phyloP scores from a whole-genome alignment of 345 rosid species.

The Aegle marmelos region DNA sequence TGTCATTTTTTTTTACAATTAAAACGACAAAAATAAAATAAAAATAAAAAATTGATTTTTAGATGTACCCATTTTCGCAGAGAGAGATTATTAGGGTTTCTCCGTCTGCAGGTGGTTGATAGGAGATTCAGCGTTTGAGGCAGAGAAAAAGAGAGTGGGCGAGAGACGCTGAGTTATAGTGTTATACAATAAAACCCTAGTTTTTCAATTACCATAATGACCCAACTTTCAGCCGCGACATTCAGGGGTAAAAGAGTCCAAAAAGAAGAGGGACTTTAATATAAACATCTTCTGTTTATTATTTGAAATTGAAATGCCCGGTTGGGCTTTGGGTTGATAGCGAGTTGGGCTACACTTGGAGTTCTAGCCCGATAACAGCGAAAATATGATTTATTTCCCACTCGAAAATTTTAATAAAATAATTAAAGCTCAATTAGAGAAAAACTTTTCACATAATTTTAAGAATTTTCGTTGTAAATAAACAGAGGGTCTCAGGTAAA shows the following conservation, averaged over 20 bases:
- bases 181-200: conserved; percentile 32
- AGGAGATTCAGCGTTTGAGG: conserved; percentile 1
- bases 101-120: neutral
- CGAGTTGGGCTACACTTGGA: neutral
- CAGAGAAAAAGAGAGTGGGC: neutral
- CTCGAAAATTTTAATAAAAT: no score
- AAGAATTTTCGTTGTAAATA: no score
- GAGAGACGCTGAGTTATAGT: neutral
- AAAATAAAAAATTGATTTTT: neutral
- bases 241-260: neutral
- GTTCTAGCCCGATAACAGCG: no score
- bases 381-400: no score
- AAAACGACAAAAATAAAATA: neutral
- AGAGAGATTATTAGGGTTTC: conserved; percentile 2
- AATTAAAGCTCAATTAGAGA: no score
- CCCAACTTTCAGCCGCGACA: neutral
- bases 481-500: no score
- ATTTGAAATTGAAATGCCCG: neutral
- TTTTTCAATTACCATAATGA: conserved; percentile 16
- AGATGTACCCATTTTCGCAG: conserved; percentile 44
- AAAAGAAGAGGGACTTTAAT: rapidly evolving
- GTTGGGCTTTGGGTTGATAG: neutral
- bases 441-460: no score
- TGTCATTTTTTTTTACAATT: neutral
- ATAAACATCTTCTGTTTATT: neutral